These are phyloP conservation scores for Metschnikowia orientalis DNA, from an alignment of 805 yeast genomes.

Conservation along the genomic window DNA sequence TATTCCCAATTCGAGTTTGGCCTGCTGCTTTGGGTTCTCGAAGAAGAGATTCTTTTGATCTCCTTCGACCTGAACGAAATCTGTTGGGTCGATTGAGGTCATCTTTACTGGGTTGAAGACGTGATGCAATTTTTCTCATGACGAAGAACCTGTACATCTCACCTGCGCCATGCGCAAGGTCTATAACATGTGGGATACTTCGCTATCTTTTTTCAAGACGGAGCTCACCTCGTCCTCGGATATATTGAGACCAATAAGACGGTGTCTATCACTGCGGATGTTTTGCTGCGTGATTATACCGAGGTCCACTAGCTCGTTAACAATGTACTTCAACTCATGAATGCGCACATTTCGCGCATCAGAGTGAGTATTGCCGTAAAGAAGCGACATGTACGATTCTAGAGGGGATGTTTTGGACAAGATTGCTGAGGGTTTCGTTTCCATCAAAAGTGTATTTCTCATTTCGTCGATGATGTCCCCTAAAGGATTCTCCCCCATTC, in stretches of 20 bases:
- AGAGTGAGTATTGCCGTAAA: conserved; percentile 23
- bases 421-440: conserved; percentile 26
- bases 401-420: conserved; percentile 18
- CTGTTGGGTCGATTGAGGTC: conserved; percentile 41
- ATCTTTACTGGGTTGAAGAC: conserved; percentile 12
- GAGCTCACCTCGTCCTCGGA: conserved; percentile 65
- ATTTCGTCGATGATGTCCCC: conserved; percentile 81
- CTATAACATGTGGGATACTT: conserved; percentile 15
- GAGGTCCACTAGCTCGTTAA: conserved; percentile 70
- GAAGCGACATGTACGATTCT: conserved; percentile 18
- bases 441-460: conserved; percentile 44
- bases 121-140: neutral
- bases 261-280: conserved; percentile 61
- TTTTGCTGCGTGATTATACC: conserved; percentile 73
- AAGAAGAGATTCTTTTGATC: conserved; percentile 40
- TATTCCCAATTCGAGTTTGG: conserved; percentile 86
- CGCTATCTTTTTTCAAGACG: conserved; percentile 54
- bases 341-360: conserved; percentile 45
- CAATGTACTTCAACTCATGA: conserved; percentile 53
- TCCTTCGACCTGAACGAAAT: conserved; percentile 50
- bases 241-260: conserved; percentile 59
- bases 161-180: conserved; percentile 4
- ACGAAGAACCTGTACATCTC: neutral
- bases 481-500: conserved; percentile 63
- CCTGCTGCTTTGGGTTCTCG: conserved; percentile 63